Evolutionary conservation across 2,329 filamentous ascomycete genomes (phyloP).

Genomic region (Phyllosticta citrichinensis): DNA sequence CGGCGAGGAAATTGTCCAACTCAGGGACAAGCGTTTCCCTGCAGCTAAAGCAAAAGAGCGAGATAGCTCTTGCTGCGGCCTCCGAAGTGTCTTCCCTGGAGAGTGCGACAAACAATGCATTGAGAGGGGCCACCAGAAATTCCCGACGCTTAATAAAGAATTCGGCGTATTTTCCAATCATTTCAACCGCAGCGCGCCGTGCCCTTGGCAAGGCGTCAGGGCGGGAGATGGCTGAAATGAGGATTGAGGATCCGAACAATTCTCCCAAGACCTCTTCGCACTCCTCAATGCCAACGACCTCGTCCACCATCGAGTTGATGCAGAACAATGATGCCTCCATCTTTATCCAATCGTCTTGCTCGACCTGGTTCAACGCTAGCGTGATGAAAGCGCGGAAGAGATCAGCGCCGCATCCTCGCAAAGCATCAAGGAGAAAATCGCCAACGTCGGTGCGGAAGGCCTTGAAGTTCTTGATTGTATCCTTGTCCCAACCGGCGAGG

Average conservation of each 20-base stretch:
- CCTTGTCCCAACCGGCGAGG: slow-evolving; percentile 58
- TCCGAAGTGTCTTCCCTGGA: slow-evolving; percentile 51
- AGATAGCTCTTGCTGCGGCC: slow-evolving; percentile 66
- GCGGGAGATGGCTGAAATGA: slow-evolving; percentile 43
- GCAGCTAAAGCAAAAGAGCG: slow-evolving; percentile 65
- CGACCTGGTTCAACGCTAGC: slow-evolving; percentile 32
- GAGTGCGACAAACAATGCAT: slow-evolving; percentile 63
- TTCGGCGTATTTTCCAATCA: slow-evolving; percentile 63
- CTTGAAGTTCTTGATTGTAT: slow-evolving; percentile 56
- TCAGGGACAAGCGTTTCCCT: slow-evolving; percentile 58
- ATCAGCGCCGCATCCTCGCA: slow-evolving; percentile 40
- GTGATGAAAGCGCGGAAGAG: slow-evolving; percentile 39
- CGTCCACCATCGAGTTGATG: slow-evolving; percentile 57
- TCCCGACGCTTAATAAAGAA: slow-evolving; percentile 64
- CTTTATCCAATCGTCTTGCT: slow-evolving; percentile 36
- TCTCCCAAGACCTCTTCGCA: slow-evolving; percentile 50
- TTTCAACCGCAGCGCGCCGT: slow-evolving; percentile 56
- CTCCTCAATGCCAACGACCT: slow-evolving; percentile 46
- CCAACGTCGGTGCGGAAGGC: slow-evolving; percentile 70
- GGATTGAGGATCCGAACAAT: slow-evolving; percentile 55
- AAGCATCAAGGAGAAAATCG: slow-evolving; percentile 65
- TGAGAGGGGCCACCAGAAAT: slow-evolving; percentile 59
- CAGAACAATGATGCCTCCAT: slow-evolving; percentile 49
- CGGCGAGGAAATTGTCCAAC: slow-evolving; percentile 56
- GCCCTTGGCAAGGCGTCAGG: slow-evolving; percentile 43